Evolutionary conservation across 108 stramenopile genomes (phyloP).

Genomic region (Schizochytrium sp.): DNA sequence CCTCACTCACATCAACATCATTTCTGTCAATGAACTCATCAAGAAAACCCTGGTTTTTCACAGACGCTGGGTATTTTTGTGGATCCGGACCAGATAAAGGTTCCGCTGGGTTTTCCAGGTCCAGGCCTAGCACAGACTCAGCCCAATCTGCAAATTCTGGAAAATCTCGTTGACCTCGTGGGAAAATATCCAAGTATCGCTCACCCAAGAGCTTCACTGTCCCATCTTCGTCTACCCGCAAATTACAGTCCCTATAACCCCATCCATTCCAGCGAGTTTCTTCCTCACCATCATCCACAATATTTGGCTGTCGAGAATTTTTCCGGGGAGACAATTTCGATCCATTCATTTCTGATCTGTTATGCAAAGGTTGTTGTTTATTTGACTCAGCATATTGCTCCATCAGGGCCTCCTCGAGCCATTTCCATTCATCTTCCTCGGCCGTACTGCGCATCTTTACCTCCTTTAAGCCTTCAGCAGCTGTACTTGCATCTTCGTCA

Average conservation of each 20-base stretch:
- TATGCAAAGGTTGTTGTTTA: too few species aligned
- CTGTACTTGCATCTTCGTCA: too few species aligned
- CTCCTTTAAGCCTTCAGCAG: too few species aligned
- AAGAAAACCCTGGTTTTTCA: background rate
- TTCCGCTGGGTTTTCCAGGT: slow-evolving; percentile 24
- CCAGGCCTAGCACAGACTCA: slow-evolving; percentile 16
- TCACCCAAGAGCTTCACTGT: background rate
- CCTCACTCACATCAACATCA: background rate
- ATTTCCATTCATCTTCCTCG: too few species aligned
- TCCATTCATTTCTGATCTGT: too few species aligned
- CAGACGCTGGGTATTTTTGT: background rate
- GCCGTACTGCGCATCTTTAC: too few species aligned
- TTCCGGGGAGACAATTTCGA: too few species aligned
- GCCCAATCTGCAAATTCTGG: slow-evolving; percentile 41
- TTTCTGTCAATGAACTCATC: background rate
- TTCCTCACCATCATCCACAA: too few species aligned
- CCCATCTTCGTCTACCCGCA: background rate
- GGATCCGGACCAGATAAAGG: background rate
- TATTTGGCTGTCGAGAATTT: too few species aligned
- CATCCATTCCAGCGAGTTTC: slow-evolving; percentile 6
- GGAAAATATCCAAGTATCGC: slow-evolving; percentile 53
- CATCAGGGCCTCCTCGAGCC: too few species aligned
- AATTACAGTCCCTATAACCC: background rate
- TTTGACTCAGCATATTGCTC: too few species aligned
- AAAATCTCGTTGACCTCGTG: background rate